Evolutionary conservation across 2,329 filamentous ascomycete genomes (phyloP).

Genomic region (Penicillium sumatraense): DNA sequence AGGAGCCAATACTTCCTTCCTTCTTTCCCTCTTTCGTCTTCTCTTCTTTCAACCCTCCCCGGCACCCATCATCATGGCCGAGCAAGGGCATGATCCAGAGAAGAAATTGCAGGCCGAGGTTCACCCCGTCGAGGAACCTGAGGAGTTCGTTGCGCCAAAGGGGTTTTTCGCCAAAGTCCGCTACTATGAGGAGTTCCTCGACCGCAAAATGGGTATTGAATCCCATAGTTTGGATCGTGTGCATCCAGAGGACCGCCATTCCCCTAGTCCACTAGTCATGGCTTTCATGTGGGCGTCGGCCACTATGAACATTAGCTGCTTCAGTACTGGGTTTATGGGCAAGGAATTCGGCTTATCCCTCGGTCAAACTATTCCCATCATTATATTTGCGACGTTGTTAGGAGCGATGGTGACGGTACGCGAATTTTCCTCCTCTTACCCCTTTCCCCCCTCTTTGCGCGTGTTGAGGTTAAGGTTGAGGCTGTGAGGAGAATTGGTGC

Average conservation of each 20-base stretch:
- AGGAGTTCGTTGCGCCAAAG: constrained; percentile 14
- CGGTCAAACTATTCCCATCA: constrained; percentile 50
- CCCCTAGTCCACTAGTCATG: constrained; percentile 47
- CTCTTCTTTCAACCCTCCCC: constrained; percentile 1
- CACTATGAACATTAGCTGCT: constrained; percentile 58
- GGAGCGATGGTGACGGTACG: constrained; percentile 39
- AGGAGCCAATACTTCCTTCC: too few relatives aligned
- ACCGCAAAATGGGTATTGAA: constrained; percentile 55
- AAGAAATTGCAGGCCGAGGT: constrained; percentile 20
- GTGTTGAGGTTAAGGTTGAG: too few relatives aligned
- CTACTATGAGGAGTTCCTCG: constrained; percentile 49
- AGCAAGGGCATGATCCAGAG: background rate
- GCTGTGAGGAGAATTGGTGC: too few relatives aligned
- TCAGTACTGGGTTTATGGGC: constrained; percentile 58
- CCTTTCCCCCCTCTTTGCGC: background rate
- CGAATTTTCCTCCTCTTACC: background rate
- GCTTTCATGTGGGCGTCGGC: constrained; percentile 58
- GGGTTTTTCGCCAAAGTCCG: constrained; percentile 35
- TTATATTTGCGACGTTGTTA: constrained; percentile 53
- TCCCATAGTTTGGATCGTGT: constrained; percentile 53
- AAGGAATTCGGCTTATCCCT: constrained; percentile 55
- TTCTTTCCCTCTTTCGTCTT: background rate
- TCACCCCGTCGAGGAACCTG: constrained; percentile 17
- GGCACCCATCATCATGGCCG: background rate
- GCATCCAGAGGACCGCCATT: constrained; percentile 45